Percentiles rank a stretch among this genome's conserved stretches.
Conservation (phyloP, 108 stramenopile species). For the Nitzschia sp. region DNA sequence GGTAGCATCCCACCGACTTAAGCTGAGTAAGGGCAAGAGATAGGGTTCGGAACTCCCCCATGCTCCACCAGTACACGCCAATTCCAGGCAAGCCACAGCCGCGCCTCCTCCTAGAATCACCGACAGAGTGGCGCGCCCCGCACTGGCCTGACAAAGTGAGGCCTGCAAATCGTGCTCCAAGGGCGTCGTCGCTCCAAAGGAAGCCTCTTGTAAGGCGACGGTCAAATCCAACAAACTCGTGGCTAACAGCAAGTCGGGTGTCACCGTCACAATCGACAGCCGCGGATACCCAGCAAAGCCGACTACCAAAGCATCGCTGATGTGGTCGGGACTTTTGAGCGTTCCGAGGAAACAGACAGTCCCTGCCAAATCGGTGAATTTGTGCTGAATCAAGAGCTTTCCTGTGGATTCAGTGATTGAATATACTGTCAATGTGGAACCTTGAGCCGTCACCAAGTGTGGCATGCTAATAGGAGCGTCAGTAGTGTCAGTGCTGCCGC, state of each 20-base stretch:
- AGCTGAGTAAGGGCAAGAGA: constrained; percentile 58
- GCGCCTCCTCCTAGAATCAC: constrained; percentile 81
- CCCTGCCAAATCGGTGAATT: constrained; percentile 73
- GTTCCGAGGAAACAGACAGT: constrained; percentile 68
- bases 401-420: constrained; percentile 52
- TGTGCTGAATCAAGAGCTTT: constrained; percentile 50
- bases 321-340: constrained; percentile 11
- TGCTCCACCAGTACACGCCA: constrained; percentile 26
- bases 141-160: constrained; percentile 32
- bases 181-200: constrained; percentile 56
- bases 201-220: constrained; percentile 49
- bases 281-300: constrained; percentile 82
- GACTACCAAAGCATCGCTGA: constrained; percentile 47
- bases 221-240: constrained; percentile 76
- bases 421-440: constrained; percentile 69
- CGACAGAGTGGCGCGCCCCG: constrained; percentile 44
- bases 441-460: constrained; percentile 81
- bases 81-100: constrained; percentile 58
- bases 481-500: background rate
- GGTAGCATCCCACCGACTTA: constrained; percentile 25
- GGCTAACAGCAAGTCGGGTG: constrained; percentile 60
- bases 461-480: constrained; percentile 33
- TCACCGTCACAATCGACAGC: constrained; percentile 44
- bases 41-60: constrained; percentile 79
- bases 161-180: constrained; percentile 74